phyloP scores from a whole-genome alignment of 805 yeast species.

The Myxozyma geophila region DNA sequence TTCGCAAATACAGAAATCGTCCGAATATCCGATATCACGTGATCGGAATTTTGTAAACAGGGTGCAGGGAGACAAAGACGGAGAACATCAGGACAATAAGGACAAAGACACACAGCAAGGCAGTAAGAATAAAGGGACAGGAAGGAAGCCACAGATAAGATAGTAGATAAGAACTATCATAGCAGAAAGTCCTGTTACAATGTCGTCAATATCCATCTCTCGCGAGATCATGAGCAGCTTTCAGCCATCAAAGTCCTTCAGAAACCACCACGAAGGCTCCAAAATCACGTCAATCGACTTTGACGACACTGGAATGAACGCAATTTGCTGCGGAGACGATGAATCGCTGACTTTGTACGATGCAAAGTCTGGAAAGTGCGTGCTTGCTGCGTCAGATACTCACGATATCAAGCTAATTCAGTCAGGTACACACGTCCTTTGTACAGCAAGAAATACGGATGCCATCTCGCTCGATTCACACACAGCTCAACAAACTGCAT shows the following conservation, averaged over 20 bases:
- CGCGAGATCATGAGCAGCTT: conserved; percentile 39
- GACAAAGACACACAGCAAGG: no score
- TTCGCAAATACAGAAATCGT: no score
- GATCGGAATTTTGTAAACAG: background rate
- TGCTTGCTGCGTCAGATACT: conserved; percentile 24
- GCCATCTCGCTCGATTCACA: conserved; percentile 82
- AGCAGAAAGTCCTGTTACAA: background rate
- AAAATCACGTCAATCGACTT: conserved; percentile 57
- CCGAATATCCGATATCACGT: background rate
- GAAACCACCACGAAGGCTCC: conserved; percentile 47
- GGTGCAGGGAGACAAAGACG: no score
- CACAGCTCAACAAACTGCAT: conserved; percentile 73
- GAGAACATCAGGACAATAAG: no score
- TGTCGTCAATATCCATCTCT: conserved; percentile 25
- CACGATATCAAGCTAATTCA: background rate
- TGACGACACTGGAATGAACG: conserved; percentile 80
- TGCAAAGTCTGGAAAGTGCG: conserved; percentile 64
- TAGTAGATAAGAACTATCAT: background rate
- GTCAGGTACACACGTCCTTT: conserved; percentile 57
- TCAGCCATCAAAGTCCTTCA: conserved; percentile 55
- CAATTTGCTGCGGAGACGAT: conserved; percentile 77
- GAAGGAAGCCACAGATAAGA: background rate
- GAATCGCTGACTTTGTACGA: conserved; percentile 86
- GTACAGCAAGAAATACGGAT: conserved; percentile 89
- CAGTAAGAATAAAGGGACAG: no score